phyloP scores from a whole-genome alignment of 2,329 filamentous ascomycete genomes.

The Falciphora oryzae region DNA sequence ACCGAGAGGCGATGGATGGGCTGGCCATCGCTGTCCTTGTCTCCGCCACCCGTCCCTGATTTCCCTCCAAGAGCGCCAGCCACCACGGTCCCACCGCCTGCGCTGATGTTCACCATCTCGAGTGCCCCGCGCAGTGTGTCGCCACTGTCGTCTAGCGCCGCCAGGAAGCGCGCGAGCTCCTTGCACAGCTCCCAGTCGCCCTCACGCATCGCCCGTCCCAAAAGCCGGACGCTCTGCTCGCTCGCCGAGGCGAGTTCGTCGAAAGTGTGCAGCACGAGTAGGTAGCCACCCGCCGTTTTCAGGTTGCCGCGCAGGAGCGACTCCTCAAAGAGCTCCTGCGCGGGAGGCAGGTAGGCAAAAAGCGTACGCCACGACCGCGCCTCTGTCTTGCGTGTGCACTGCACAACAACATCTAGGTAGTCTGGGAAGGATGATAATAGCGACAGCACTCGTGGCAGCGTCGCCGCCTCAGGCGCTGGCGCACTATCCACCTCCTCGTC shows the following conservation, averaged over 20 bases:
- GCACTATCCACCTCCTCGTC: slow-evolving; percentile 79
- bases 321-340: slow-evolving; percentile 89
- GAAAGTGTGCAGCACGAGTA: slow-evolving; percentile 87
- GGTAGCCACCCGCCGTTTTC: slow-evolving; percentile 92
- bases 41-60: background rate
- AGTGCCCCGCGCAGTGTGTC: slow-evolving; percentile 70
- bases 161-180: slow-evolving; percentile 89
- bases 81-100: slow-evolving; percentile 21
- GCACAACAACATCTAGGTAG: slow-evolving; percentile 92
- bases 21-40: background rate
- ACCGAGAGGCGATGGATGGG: background rate
- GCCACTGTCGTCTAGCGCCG: slow-evolving; percentile 83
- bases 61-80: background rate
- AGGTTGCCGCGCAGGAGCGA: slow-evolving; percentile 77
- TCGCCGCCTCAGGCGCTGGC: slow-evolving; percentile 55
- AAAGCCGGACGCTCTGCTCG: slow-evolving; percentile 73
- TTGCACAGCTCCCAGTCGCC: slow-evolving; percentile 94
- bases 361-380: slow-evolving; percentile 91
- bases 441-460: slow-evolving; percentile 58
- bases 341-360: slow-evolving; percentile 84
- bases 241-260: slow-evolving; percentile 64
- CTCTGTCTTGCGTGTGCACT: slow-evolving; percentile 96
- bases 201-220: slow-evolving; percentile 74
- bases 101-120: slow-evolving; percentile 48
- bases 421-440: slow-evolving; percentile 68